Conservation (phyloP, 495 filamentous ascomycete species). For the Penicillium soppii region DNA sequence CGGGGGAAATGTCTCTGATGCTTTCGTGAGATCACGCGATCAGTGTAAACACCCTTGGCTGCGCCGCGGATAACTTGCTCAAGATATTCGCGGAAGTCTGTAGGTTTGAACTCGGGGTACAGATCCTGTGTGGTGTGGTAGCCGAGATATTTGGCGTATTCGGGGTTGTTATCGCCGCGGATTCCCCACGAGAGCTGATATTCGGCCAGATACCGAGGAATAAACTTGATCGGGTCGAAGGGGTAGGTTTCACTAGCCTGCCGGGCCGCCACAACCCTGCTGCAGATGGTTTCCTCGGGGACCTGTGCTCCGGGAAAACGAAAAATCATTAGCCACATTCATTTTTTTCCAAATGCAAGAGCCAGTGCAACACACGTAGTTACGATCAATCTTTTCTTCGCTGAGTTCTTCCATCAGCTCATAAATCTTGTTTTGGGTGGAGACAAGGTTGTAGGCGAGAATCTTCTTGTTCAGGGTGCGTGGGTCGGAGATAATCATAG, state of each 20-base stretch:
- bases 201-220: constrained; percentile 43
- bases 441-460: constrained; percentile 50
- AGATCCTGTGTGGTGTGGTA: constrained; percentile 56
- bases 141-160: constrained; percentile 58
- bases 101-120: constrained; percentile 52
- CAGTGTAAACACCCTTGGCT: constrained; percentile 46
- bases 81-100: constrained; percentile 43
- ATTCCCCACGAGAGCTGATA: constrained; percentile 54
- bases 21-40: constrained; percentile 43
- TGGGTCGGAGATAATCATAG: constrained; percentile 52
- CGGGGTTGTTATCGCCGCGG: constrained; percentile 56
- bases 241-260: constrained; percentile 51
- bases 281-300: constrained; percentile 44
- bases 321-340: constrained; percentile 11
- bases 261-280: constrained; percentile 38
- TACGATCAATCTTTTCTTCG: constrained; percentile 53
- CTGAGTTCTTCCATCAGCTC: constrained; percentile 49
- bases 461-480: constrained; percentile 60
- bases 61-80: constrained; percentile 38
- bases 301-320: constrained; percentile 29
- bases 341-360: not conserved
- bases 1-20: constrained; percentile 46
- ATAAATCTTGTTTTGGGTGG: constrained; percentile 51
- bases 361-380: constrained; percentile 45
- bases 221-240: constrained; percentile 45